Conservation (phyloP, 2,329 filamentous ascomycete genomes). For the Phaeosphaeria sp. region DNA sequence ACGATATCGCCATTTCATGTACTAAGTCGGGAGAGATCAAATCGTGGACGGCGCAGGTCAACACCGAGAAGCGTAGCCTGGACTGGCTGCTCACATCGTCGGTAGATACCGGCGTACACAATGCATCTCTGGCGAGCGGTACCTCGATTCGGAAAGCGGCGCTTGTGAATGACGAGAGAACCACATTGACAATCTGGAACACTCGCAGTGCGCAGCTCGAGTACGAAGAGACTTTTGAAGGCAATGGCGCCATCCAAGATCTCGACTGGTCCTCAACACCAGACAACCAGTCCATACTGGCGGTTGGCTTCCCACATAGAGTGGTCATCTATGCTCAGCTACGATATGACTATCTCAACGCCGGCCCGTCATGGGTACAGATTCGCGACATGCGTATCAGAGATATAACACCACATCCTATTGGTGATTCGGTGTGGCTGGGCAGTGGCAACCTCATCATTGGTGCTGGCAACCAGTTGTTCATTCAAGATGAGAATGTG, state of each 20-base stretch:
- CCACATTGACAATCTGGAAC: constrained; percentile 89
- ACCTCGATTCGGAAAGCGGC: constrained; percentile 88
- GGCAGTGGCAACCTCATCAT: constrained; percentile 84
- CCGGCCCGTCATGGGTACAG: constrained; percentile 86
- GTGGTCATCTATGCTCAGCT: constrained; percentile 85
- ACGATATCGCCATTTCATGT: constrained; percentile 86
- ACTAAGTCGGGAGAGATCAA: constrained; percentile 75
- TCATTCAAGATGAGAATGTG: constrained; percentile 81
- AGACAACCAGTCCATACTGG: constrained; percentile 85
- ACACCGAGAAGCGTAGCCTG: constrained; percentile 64
- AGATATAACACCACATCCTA: constrained; percentile 84
- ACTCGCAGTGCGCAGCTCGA: constrained; percentile 81
- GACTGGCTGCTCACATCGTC: constrained; percentile 85
- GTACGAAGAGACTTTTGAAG: constrained; percentile 76
- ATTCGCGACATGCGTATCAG: constrained; percentile 83
- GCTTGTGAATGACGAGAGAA: constrained; percentile 75
- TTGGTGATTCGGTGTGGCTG: constrained; percentile 93
- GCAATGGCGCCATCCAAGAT: constrained; percentile 78
- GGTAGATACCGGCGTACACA: constrained; percentile 77
- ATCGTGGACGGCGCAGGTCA: constrained; percentile 84
- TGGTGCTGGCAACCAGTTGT: constrained; percentile 89
- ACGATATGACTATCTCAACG: constrained; percentile 89
- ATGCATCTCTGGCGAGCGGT: constrained; percentile 80
- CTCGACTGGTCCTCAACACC: constrained; percentile 94
- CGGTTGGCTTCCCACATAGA: constrained; percentile 89